Evolutionary conservation across 441 rosid species (phyloP).

Genomic region (Erodium trifolium): DNA sequence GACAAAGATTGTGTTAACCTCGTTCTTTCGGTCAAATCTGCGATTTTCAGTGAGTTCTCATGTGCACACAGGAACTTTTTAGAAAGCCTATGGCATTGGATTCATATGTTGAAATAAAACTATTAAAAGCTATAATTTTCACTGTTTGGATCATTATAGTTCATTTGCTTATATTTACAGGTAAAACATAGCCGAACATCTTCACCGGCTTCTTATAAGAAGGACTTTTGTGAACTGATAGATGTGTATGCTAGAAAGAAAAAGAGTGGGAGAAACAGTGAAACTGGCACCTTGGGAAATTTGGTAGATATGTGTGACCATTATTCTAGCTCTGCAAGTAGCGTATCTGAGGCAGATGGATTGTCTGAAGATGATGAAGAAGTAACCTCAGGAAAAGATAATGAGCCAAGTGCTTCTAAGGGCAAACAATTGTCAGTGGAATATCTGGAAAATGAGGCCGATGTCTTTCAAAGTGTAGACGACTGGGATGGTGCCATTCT

Average conservation of each 20-base stretch:
- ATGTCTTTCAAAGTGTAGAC: conserved; percentile 50
- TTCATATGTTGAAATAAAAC: not conserved
- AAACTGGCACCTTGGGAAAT: conserved; percentile 22
- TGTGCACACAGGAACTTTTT: conserved; percentile 9
- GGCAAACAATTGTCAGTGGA: conserved; percentile 48
- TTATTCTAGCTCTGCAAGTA: conserved; percentile 21
- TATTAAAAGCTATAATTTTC: not conserved
- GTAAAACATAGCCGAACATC: conserved; percentile 77
- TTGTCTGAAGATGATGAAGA: conserved; percentile 29
- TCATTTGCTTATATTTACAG: conserved; percentile 35
- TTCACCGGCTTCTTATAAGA: conserved; percentile 45
- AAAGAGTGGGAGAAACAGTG: conserved; percentile 26
- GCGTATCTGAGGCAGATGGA: conserved; percentile 20
- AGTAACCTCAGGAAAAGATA: conserved; percentile 26
- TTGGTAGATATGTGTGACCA: conserved; percentile 21
- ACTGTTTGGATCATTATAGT: not conserved
- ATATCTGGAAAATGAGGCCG: conserved; percentile 66
- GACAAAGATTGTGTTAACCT: conserved; percentile 65
- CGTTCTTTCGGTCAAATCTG: conserved; percentile 75
- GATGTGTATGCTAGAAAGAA: conserved; percentile 40
- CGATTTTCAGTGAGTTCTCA: conserved; percentile 51
- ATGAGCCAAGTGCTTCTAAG: conserved; percentile 27
- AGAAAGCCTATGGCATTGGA: not conserved
- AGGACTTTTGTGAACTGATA: conserved; percentile 49
- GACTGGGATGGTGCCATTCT: conserved; percentile 77